phyloP scores from a whole-genome alignment of 768 basidiomycete genomes.

The Lentinula sp. region DNA sequence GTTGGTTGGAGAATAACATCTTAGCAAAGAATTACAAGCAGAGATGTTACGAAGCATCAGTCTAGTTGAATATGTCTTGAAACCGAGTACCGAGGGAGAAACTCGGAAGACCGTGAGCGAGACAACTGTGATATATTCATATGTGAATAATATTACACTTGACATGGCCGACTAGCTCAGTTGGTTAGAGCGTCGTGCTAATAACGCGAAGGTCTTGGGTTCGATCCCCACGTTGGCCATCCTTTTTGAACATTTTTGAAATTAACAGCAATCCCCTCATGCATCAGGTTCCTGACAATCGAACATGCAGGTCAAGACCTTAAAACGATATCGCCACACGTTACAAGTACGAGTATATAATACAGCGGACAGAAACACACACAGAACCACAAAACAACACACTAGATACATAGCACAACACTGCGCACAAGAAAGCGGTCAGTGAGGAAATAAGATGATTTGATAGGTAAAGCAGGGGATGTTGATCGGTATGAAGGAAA shows the following conservation, averaged over 20 bases:
- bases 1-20: neutral
- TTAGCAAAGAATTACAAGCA: neutral
- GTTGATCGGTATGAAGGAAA: neutral
- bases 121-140: neutral
- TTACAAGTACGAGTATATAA: neutral
- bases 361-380: neutral
- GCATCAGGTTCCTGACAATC: no score
- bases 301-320: no score
- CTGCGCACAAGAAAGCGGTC: neutral
- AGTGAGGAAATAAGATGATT: no score
- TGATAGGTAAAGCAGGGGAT: no score
- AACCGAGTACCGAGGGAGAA: no score
- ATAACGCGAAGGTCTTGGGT: constrained; percentile 70
- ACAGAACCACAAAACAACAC: neutral
- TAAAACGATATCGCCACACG: no score
- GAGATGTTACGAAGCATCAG: neutral
- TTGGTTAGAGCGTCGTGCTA: constrained; percentile 82
- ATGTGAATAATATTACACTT: neutral
- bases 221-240: constrained; percentile 79
- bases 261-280: no score
- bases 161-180: constrained; percentile 93
- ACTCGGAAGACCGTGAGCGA: no score
- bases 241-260: no score
- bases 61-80: no score
- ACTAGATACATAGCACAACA: neutral